These are phyloP conservation scores for Marasmius fiardii DNA, from an alignment of 1,284 basidiomycete species.

Conservation along the genomic window DNA sequence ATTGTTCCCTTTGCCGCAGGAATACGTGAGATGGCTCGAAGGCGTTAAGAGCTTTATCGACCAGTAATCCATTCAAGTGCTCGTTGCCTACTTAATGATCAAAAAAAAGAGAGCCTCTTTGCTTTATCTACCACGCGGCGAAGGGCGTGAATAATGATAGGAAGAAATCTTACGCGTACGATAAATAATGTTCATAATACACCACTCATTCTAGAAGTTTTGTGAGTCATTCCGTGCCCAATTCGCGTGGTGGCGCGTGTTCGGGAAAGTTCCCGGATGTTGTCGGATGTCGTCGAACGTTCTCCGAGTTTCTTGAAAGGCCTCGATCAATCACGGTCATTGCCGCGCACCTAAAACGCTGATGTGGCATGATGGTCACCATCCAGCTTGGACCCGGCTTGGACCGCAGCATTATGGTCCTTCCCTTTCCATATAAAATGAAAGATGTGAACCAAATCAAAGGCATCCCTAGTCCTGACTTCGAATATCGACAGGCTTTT, in stretches of 20 bases:
- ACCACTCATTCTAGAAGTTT: neutral
- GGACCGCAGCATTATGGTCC: neutral
- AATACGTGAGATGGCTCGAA: constrained; percentile 89
- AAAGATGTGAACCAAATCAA: neutral
- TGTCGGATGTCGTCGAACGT: neutral
- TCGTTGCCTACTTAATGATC: constrained; percentile 3
- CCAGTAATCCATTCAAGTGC: constrained; percentile 31
- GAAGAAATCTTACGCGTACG: neutral
- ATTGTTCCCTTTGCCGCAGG: constrained; percentile 41
- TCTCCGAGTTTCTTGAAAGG: neutral
- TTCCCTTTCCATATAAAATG: neutral
- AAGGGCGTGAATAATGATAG: neutral
- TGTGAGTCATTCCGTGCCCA: neutral
- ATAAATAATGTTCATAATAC: neutral
- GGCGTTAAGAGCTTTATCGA: constrained; percentile 87
- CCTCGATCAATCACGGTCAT: neutral
- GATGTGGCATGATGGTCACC: neutral
- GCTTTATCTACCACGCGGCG: constrained; percentile 9
- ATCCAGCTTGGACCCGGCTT: neutral
- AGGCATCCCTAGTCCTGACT: neutral
- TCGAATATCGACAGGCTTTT: neutral
- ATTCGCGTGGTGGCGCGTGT: neutral
- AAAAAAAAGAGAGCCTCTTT: constrained; percentile 9
- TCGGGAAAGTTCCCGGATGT: neutral
- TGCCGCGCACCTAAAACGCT: neutral